Evolutionary conservation across 2,329 filamentous ascomycete species (phyloP), one percentile per base, ranked within the genome.

Genomic region (Phaeoacremonium minimum): DNA sequence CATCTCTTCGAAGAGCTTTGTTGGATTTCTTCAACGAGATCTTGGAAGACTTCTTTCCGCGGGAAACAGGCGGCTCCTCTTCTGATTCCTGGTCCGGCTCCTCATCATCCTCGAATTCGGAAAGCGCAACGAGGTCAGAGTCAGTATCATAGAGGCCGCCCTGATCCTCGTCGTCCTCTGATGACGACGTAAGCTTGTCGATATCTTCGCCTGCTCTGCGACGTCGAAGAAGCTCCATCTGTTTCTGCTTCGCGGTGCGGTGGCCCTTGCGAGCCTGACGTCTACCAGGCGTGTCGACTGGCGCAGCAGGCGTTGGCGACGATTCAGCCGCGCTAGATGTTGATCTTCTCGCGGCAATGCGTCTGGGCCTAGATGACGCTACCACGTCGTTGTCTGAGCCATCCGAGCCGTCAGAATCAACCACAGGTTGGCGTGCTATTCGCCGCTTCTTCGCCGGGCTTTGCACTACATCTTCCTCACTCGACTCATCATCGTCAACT

Each of bases 111-210:
- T 46, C 41, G 28, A 58, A 60, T 11, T 56, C 45, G 28, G 52
- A 53, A 6, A 60, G 47, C 6, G 44, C 53, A 28, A 53, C 41
- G 14, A 50, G 45, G 14, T 55, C 51, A 4, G 55, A 45, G 32
- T 60, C 56, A 0, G 56, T 54, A 32, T 61, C 57, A 29, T 60
- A 60, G 7, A 60, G 44, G 17, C 50, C 57, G 26, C 50, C 49
- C 26, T 71, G 61, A 28, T 73, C 70, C 41, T 71, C 73, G 7
- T 71, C 71, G 36, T 77, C 73, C 6, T 63, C 67, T 14, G 55
- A 56, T 28, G 62, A 62, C 13, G 55, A 55, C 3, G 60, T 61
- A 1, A 66, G 44, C 30, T 55, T 43, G 8, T 57, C 51, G 16
- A 63, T 59, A 40, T 58, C 57, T 35, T 66, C 63, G 6, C 64